These are phyloP conservation scores for Prunus armeniaca DNA, from an alignment of 306 rosid genomes.

Conservation along the genomic window DNA sequence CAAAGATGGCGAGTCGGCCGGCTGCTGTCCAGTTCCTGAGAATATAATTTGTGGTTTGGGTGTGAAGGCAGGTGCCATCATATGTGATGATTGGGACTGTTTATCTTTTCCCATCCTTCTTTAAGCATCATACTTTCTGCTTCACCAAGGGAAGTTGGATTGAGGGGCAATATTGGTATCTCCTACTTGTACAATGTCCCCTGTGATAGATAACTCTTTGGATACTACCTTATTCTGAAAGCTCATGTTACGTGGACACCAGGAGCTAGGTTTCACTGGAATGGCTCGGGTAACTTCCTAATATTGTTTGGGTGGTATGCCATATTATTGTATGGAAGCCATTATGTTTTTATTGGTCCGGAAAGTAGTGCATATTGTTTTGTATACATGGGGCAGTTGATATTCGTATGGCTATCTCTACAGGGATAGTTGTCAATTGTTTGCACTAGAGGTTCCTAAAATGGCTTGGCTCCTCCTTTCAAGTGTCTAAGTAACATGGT, in stretches of 20 bases:
- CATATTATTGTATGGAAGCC: constrained; percentile 17
- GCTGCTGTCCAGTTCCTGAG: constrained; percentile 94
- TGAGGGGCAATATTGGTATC: constrained; percentile 34
- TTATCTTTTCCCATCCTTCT: constrained; percentile 8
- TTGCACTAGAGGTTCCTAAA: constrained; percentile 35
- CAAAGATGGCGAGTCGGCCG: constrained; percentile 70
- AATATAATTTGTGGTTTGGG: constrained; percentile 92
- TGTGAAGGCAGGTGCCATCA: constrained; percentile 48
- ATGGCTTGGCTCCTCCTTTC: constrained; percentile 36
- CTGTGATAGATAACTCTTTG: constrained; percentile 24
- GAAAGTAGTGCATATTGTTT: neutral
- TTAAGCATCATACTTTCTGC: constrained; percentile 11
- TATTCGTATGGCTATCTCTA: constrained; percentile 24
- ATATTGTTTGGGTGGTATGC: constrained; percentile 22
- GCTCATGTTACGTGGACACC: constrained; percentile 50
- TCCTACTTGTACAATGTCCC: constrained; percentile 9
- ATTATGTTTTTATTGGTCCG: constrained; percentile 23
- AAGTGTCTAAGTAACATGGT: constrained; percentile 38
- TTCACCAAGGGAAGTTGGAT: constrained; percentile 30
- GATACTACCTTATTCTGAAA: constrained; percentile 23
- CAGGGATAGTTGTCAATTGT: constrained; percentile 29
- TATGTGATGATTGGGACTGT: constrained; percentile 35
- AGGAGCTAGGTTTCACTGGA: constrained; percentile 34
- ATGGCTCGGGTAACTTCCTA: constrained; percentile 30
- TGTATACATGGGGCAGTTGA: constrained; percentile 13